Conservation (phyloP, 768 basidiomycete genomes). For the Neoboletus magnificus region DNA sequence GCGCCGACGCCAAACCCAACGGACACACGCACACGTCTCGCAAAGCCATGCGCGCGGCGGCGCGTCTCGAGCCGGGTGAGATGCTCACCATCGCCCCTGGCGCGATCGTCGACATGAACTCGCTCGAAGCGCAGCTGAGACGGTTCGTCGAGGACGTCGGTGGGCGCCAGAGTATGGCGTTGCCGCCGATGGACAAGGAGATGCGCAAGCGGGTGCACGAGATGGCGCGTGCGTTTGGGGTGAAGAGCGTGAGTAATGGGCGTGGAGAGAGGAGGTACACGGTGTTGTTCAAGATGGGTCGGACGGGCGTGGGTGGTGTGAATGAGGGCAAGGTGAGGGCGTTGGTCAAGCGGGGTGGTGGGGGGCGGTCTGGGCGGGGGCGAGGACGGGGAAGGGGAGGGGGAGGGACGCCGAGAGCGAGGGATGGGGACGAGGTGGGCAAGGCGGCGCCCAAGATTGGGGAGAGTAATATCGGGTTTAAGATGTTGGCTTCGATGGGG, state of each 20-base stretch:
- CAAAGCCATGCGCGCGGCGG: constrained; percentile 63
- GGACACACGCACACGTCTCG: constrained; percentile 30
- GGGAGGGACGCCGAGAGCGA: constrained; percentile 46
- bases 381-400: background rate
- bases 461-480: constrained; percentile 80
- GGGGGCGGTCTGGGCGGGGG: background rate
- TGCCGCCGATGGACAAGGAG: constrained; percentile 78
- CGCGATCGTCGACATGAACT: constrained; percentile 58
- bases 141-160: constrained; percentile 61
- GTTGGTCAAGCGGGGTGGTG: constrained; percentile 36
- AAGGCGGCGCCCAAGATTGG: constrained; percentile 84
- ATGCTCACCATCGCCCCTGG: constrained; percentile 34
- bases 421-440: constrained; percentile 87
- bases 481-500: constrained; percentile 85
- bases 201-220: constrained; percentile 74
- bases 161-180: constrained; percentile 49
- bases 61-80: constrained; percentile 44
- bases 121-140: constrained; percentile 69
- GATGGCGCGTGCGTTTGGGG: constrained; percentile 70
- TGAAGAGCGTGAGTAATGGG: constrained; percentile 79
- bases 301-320: constrained; percentile 59
- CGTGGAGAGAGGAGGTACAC: constrained; percentile 69
- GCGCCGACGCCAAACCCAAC: constrained; percentile 7
- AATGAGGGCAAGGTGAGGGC: constrained; percentile 60
- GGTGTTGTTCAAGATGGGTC: constrained; percentile 66